Evolutionary conservation across 75 land plant genomes (phyloP), one percentile per base, ranked within the genome.

Genomic region (Larix kaempferi): DNA sequence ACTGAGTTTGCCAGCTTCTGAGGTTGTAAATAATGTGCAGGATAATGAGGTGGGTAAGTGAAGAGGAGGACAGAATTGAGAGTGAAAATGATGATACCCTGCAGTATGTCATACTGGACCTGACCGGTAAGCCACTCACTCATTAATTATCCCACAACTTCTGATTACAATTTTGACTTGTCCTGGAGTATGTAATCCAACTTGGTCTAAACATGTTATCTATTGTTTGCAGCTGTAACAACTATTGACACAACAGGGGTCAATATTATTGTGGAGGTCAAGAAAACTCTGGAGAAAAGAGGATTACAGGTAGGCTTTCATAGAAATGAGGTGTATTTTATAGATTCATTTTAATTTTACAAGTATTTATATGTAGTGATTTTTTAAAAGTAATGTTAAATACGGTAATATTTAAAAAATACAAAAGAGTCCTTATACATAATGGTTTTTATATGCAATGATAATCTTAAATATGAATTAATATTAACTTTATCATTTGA

Each of bases 231-330:
- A 96, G 99, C 90, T 79, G 93, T 96, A 6, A 92, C 86, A 59
- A 86, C 86, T 39, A 85, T 94, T 29, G 99, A 96, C 76, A 94
- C 95, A 16, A 92, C 86, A 54, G 97, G 97, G 52, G 80, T 92
- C 78, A 72, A 87, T 52, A 76, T 89, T 59, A 76, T 96, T 6
- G 91, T 86, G 55, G 99, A 96, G 37, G 75, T 96, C 66, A 85
- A 77, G 76, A 90, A 78, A 65, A 61, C 89, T n/a, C 37, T 89
- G 56, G 85, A 86, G 37, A 84, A 86, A 76, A 77, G 80, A 74
- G 88, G 84, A 6, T 74, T 93, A 26, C 91, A 94, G 94, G 99
- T 89, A 35, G 13, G 11, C 41, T 29, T 29, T 29, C 33, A 29
- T 29, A 29, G 1, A 29, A 29, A 29, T 1, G 33, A 29, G 33